These are phyloP conservation scores for Leishmania arabica DNA, from an alignment of 208 protist genomes.

Conservation along the genomic window DNA sequence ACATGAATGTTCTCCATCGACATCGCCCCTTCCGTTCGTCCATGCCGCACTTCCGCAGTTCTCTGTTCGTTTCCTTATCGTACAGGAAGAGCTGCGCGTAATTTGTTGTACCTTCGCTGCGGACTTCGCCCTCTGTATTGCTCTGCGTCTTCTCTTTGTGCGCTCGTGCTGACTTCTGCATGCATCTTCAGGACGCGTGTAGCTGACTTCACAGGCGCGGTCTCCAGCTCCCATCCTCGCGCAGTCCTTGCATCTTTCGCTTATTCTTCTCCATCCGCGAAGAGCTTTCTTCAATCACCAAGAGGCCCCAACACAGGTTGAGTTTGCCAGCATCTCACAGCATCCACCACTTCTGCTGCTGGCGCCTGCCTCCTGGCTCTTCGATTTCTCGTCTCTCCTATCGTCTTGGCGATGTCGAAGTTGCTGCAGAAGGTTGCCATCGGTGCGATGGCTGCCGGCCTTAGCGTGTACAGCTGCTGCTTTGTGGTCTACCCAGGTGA, in stretches of 20 bases:
- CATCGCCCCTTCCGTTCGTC: neutral
- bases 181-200: neutral
- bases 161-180: neutral
- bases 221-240: neutral
- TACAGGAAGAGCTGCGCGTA: neutral
- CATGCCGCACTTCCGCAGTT: neutral
- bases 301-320: neutral
- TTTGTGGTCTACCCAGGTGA: slow-evolving; percentile 93
- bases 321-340: neutral
- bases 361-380: slow-evolving; percentile 7
- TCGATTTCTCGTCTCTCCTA: slow-evolving; percentile 3
- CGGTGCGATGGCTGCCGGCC: slow-evolving; percentile 60
- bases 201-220: neutral
- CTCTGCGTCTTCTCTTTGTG: neutral
- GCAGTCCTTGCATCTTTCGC: neutral
- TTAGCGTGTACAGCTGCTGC: slow-evolving; percentile 88
- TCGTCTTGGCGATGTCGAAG: slow-evolving; percentile 48
- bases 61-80: neutral
- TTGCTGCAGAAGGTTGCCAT: slow-evolving; percentile 67
- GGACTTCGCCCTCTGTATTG: neutral
- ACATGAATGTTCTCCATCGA: neutral
- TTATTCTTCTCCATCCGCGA: neutral
- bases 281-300: neutral
- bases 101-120: neutral
- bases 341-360: neutral